Evolutionary conservation across 129 eudicot species (phyloP).

Genomic region (Centaurea solstitialis): DNA sequence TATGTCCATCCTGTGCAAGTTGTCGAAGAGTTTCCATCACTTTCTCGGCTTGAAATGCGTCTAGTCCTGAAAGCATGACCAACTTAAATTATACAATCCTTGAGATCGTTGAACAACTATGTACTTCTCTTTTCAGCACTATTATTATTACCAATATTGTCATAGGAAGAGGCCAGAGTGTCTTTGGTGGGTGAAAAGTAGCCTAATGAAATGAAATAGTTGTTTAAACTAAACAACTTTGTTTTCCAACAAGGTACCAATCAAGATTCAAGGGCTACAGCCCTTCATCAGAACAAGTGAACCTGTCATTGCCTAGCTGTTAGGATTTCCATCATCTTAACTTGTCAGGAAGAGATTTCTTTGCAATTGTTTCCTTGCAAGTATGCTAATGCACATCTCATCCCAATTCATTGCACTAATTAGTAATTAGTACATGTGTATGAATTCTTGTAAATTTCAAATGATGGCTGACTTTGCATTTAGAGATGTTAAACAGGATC

Average conservation of each 20-base stretch:
- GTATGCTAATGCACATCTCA: neutral
- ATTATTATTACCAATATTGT: neutral
- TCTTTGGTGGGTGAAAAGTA: neutral
- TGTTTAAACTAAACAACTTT: neutral
- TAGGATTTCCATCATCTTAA: neutral
- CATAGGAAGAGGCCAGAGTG: neutral
- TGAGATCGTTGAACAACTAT: neutral
- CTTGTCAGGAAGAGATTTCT: neutral
- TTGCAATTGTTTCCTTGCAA: neutral
- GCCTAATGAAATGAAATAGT: neutral
- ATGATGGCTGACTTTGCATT: neutral
- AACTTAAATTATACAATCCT: neutral
- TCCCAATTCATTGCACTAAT: neutral
- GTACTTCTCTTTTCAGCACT: neutral
- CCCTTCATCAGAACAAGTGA: neutral
- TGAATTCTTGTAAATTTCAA: neutral
- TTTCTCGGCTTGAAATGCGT: conserved; percentile 97
- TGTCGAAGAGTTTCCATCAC: conserved; percentile 96
- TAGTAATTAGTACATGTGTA: neutral
- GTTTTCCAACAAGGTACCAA: neutral
- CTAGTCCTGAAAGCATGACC: conserved; percentile 73
- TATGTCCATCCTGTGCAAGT: conserved; percentile 97
- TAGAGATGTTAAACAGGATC: neutral
- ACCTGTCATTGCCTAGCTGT: neutral
- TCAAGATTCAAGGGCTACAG: neutral